Base-by-base conservation (phyloP, 2,329 filamentous ascomycete species). In the Cercospora sp. region DNA sequence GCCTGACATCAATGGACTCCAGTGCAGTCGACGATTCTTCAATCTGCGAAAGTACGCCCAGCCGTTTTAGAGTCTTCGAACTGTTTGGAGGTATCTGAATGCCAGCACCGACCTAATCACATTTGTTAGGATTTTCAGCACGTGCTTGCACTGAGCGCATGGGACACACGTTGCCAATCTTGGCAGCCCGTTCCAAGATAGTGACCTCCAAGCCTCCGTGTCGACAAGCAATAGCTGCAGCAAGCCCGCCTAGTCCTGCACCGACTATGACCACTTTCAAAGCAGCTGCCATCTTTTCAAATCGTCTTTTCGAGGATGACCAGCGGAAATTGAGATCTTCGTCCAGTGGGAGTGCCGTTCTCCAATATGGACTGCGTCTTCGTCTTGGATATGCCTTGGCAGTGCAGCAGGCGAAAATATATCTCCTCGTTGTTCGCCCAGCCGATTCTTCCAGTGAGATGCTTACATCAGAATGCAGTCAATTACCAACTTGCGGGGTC, bases 211-310 rank as follows among this genome's bases (percentile, higher is more conserved):
- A 16, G 33, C 12, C 20, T 55, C 53, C 30, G 33, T 75, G 72
- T 33, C 76, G 74, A 9, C 81, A 74, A 16, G 78, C 77, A 65
- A 81, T 81, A n/a, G 79, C 78, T 30, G 80, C 79, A 23, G 80
- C 77, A 18, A 81, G 72, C 5, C 79, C 80, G 31, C 79, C 79
- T 28, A 81, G 74, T 20, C 80, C 79, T 6, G 76, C 78, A 26
- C 79, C 79, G 12, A 66, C 55, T 33, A 73, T 65, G 28, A 69
- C 23, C 5, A 53, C 48, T 2, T 28, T 53, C 23, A 53, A 53
- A 53, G 48, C 0, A 28, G 48, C 48, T 5, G 48, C 20, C 48
- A 53, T 53, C 23, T 53, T 5, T 59, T 23, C 36, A 12, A 23
- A 28, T 10, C n/a, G 33, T 28, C 39, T 26, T 36, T 26, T 51